phyloP scores from a whole-genome alignment of 768 basidiomycete species.

The Cyclocybe aegerita region DNA sequence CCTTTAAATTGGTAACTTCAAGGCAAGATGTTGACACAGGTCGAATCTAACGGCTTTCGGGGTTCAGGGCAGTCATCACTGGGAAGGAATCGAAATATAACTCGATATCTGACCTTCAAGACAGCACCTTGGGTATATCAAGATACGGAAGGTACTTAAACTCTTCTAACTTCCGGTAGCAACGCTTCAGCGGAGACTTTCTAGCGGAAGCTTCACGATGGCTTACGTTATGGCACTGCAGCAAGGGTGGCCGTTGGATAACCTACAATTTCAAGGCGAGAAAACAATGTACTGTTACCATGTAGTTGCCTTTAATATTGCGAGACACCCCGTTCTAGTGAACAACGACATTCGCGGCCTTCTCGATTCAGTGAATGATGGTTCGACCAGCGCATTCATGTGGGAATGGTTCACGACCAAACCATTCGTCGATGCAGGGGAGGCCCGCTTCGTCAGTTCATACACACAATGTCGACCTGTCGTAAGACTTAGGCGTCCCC shows the following conservation, averaged over 20 bases:
- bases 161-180: neutral
- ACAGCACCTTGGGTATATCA: constrained; percentile 86
- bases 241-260: constrained; percentile 71
- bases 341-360: constrained; percentile 82
- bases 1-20: constrained; percentile 75
- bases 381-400: constrained; percentile 88
- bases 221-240: constrained; percentile 92
- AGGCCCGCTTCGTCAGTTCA: constrained; percentile 76
- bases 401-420: constrained; percentile 90
- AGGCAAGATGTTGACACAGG: neutral
- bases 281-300: neutral
- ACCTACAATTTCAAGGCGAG: constrained; percentile 71
- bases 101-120: constrained; percentile 70
- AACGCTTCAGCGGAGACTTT: neutral
- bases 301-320: no score
- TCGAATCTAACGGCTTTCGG: neutral
- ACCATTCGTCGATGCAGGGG: constrained; percentile 74
- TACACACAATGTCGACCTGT: neutral
- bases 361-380: constrained; percentile 85
- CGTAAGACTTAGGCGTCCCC: neutral
- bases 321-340: constrained; percentile 38
- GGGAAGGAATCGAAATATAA: constrained; percentile 74
- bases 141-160: constrained; percentile 70
- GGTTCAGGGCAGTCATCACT: constrained; percentile 85
- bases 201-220: constrained; percentile 90